phyloP scores from a whole-genome alignment of 306 rosid genomes.

The Pyrus betulifolia region DNA sequence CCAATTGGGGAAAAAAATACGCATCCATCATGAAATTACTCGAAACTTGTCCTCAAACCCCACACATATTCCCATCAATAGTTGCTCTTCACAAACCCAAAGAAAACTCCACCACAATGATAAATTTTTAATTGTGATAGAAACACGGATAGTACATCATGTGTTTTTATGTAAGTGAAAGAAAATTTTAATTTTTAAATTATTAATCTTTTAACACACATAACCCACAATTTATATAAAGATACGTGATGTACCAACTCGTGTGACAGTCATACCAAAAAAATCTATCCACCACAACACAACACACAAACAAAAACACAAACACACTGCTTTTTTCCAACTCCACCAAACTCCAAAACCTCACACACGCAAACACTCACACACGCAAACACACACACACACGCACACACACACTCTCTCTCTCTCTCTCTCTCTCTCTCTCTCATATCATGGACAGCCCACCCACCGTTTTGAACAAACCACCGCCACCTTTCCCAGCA shows the following conservation, averaged over 20 bases:
- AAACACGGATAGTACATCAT: too few relatives aligned
- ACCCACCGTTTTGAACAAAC: slow-evolving; percentile 9
- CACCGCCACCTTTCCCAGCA: slow-evolving; percentile 37
- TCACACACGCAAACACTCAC: background rate
- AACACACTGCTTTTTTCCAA: background rate
- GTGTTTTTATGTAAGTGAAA: too few relatives aligned
- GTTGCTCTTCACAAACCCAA: slow-evolving; percentile 1
- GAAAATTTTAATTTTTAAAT: too few relatives aligned
- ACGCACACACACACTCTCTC: background rate
- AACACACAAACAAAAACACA: background rate
- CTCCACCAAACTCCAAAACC: background rate
- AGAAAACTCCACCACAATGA: background rate
- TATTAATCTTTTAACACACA: too few relatives aligned
- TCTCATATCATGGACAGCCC: slow-evolving; percentile 35
- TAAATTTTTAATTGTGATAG: too few relatives aligned
- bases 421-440: background rate
- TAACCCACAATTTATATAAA: too few relatives aligned
- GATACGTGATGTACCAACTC: too few relatives aligned
- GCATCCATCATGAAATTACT: background rate
- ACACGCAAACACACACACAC: too few relatives aligned
- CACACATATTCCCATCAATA: slow-evolving; percentile 1
- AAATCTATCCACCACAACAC: background rate
- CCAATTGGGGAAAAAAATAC: background rate
- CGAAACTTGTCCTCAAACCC: background rate
- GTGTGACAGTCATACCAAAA: too few relatives aligned